These are phyloP conservation scores for Solanum pinnatisectum DNA, from an alignment of 257 asterid species.

Conservation along the genomic window DNA sequence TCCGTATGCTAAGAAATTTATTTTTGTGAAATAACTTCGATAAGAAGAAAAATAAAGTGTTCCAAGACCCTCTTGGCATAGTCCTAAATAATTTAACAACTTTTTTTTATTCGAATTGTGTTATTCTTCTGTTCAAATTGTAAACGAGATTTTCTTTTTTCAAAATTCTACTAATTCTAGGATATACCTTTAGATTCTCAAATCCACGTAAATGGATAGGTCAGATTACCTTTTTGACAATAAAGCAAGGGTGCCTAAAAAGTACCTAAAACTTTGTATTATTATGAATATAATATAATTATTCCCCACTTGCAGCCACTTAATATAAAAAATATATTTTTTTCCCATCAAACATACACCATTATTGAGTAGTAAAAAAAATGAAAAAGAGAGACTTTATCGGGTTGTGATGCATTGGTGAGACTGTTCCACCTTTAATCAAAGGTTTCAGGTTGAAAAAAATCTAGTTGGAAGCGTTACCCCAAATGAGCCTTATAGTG, in stretches of 20 bases:
- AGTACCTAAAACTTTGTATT: background rate
- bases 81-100: background rate
- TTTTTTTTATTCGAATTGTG: too few species aligned
- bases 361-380: background rate
- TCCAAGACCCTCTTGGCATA: background rate
- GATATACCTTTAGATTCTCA: background rate
- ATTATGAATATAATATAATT: background rate
- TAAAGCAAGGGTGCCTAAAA: background rate
- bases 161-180: background rate
- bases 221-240: background rate
- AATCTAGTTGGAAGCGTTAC: rapidly evolving
- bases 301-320: background rate
- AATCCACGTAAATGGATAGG: background rate
- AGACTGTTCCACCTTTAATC: rapidly evolving
- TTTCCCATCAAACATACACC: background rate
- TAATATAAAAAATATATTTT: background rate
- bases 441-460: rapidly evolving
- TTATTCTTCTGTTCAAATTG: background rate
- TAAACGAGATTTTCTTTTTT: background rate
- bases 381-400: background rate
- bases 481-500: too few species aligned
- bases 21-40: too few species aligned
- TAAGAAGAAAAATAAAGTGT: background rate
- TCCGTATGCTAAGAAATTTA: too few species aligned
- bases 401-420: rapidly evolving